Conservation (phyloP, 2,329 filamentous ascomycete genomes). For the Mariannaea sp. region DNA sequence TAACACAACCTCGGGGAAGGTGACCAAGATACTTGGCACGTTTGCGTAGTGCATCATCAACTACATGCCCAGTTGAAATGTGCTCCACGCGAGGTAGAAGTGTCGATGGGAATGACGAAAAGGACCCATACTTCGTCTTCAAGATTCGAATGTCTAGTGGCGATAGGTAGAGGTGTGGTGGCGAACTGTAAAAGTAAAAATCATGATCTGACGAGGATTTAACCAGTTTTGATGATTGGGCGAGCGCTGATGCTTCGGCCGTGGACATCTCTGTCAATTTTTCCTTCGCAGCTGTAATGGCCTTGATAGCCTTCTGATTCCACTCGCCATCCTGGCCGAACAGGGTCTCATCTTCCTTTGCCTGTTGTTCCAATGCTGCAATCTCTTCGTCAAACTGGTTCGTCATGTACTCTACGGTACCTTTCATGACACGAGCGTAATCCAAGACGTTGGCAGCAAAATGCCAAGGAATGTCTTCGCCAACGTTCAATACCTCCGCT, state of each 20-base stretch:
- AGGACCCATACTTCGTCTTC: conserved; percentile 85
- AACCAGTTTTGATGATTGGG: conserved; percentile 17
- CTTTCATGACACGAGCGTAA: conserved; percentile 95
- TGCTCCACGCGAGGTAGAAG: conserved; percentile 87
- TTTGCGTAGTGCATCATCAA: conserved; percentile 83
- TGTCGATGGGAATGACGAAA: conserved; percentile 80
- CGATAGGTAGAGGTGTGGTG: conserved; percentile 87
- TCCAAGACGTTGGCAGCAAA: conserved; percentile 92
- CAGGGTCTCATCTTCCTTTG: conserved; percentile 86
- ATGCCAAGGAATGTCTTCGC: conserved; percentile 89
- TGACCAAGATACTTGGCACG: conserved; percentile 87
- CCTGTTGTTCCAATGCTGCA: conserved; percentile 72
- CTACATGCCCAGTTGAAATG: conserved; percentile 83
- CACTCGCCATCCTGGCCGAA: conserved; percentile 94
- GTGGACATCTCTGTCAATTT: conserved; percentile 59
- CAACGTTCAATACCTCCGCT: conserved; percentile 68
- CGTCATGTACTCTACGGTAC: conserved; percentile 84
- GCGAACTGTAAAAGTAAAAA: conserved; percentile 87
- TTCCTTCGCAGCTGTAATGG: conserved; percentile 76
- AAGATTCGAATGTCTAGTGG: conserved; percentile 91
- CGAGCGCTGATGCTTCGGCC: conserved; percentile 24
- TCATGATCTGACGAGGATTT: conserved; percentile 49
- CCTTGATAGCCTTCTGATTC: conserved; percentile 80
- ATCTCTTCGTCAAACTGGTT: conserved; percentile 82
- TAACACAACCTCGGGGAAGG: conserved; percentile 86